phyloP scores from a whole-genome alignment of 2,329 filamentous ascomycete species.

The Penicillium sp. region DNA sequence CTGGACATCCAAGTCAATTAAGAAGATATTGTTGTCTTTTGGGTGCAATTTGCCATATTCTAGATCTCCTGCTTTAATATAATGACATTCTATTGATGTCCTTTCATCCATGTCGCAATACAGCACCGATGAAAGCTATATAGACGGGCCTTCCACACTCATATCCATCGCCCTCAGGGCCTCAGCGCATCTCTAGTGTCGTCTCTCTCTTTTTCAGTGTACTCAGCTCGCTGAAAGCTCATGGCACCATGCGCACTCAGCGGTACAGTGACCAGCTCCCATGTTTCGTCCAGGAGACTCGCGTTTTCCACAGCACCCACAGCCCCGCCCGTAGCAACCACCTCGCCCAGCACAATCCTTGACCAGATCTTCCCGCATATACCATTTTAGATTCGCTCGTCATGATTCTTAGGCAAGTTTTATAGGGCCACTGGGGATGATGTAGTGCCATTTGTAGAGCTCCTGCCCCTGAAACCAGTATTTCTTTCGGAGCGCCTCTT shows the following conservation, averaged over 20 bases:
- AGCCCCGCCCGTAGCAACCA: not conserved
- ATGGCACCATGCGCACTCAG: not conserved
- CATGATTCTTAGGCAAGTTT: not conserved
- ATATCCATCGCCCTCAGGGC: not conserved
- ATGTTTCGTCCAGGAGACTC: not conserved
- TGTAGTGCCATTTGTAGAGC: not conserved
- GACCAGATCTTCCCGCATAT: not conserved
- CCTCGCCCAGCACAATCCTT: not conserved
- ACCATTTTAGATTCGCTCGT: not conserved
- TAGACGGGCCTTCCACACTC: too few species aligned
- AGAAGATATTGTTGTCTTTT: not conserved
- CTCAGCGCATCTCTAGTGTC: not conserved
- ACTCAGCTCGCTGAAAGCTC: not conserved
- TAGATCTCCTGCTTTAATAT: not conserved
- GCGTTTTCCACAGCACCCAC: not conserved
- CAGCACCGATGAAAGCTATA: not conserved
- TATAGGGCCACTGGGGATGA: not conserved
- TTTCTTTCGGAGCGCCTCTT: not conserved
- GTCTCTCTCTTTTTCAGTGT: not conserved
- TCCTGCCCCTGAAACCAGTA: not conserved
- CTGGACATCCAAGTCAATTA: not conserved
- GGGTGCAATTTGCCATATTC: not conserved
- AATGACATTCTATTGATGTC: not conserved
- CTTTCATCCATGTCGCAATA: not conserved
- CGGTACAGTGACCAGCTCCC: not conserved